phyloP scores from a whole-genome alignment of 2,329 filamentous ascomycete species.

The Ceratocystis harringtonii region DNA sequence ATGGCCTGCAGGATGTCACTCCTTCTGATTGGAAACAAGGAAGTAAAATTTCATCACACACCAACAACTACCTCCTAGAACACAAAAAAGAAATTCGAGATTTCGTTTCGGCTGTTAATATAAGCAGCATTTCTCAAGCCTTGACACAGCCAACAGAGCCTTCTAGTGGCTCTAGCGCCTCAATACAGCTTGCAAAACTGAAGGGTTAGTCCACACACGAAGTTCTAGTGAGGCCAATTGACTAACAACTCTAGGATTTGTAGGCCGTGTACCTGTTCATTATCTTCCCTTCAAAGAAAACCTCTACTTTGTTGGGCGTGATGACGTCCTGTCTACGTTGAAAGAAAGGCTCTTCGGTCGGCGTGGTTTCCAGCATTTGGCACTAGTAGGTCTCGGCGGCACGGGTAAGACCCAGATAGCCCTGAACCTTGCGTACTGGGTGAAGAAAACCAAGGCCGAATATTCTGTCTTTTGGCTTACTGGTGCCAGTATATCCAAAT shows the following conservation, averaged over 20 bases:
- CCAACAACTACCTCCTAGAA: slow-evolving; percentile 19
- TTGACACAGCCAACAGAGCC: no score
- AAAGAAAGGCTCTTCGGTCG: neutral
- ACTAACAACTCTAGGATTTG: neutral
- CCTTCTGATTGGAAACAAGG: slow-evolving; percentile 22
- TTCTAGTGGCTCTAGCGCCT: no score
- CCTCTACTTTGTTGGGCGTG: neutral
- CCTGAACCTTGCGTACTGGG: neutral
- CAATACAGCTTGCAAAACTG: neutral
- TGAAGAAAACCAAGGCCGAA: neutral
- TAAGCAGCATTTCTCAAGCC: neutral
- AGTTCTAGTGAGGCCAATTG: neutral
- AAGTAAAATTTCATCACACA: slow-evolving; percentile 20
- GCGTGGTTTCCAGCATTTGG: neutral
- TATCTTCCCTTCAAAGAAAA: neutral
- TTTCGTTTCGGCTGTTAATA: neutral
- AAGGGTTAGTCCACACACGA: neutral
- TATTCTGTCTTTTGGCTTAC: slow-evolving; percentile 3
- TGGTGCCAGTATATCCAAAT: neutral
- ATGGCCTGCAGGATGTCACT: slow-evolving; percentile 21
- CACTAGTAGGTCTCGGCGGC: neutral
- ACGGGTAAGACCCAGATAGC: neutral
- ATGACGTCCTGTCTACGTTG: neutral
- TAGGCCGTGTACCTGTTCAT: neutral
- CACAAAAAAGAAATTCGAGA: neutral